Evolutionary conservation across 768 basidiomycete genomes (phyloP).

Genomic region (Suillus weaverae): DNA sequence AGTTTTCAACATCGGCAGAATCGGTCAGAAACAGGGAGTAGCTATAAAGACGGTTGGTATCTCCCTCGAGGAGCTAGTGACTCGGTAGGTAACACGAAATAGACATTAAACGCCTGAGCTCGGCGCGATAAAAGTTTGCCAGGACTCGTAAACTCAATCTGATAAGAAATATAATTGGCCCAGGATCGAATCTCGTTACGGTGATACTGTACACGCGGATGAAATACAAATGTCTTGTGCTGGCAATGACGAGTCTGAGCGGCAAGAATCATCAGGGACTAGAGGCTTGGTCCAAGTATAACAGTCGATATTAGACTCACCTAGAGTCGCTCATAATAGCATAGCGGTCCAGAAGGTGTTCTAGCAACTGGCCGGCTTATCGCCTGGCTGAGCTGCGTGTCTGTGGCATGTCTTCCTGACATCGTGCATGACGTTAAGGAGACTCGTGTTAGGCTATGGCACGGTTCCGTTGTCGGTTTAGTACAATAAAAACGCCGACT

Average conservation of each 20-base stretch:
- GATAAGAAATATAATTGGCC: not conserved
- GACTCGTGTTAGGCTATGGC: not conserved
- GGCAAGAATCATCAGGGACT: not conserved
- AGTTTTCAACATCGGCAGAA: not conserved
- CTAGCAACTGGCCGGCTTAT: not conserved
- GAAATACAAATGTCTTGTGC: not conserved
- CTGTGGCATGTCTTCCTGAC: not conserved
- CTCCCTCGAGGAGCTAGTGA: not conserved
- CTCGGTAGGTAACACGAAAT: not conserved
- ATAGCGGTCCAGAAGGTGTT: not conserved
- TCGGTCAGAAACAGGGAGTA: not conserved
- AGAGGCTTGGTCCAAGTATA: not conserved
- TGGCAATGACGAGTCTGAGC: not conserved
- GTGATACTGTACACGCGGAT: not conserved
- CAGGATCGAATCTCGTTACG: not conserved
- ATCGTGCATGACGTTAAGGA: not conserved
- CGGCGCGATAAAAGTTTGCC: not conserved
- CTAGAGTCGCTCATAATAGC: not conserved
- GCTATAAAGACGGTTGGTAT: not conserved
- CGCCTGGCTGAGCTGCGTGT: not conserved
- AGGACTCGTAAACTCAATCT: not conserved
- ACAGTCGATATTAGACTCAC: not conserved
- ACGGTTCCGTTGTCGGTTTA: not conserved
- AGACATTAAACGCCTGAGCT: not conserved
- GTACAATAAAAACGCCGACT: conserved; percentile 12